phyloP scores from a whole-genome alignment of 345 rosid species.

The Lenwebbia sp. region DNA sequence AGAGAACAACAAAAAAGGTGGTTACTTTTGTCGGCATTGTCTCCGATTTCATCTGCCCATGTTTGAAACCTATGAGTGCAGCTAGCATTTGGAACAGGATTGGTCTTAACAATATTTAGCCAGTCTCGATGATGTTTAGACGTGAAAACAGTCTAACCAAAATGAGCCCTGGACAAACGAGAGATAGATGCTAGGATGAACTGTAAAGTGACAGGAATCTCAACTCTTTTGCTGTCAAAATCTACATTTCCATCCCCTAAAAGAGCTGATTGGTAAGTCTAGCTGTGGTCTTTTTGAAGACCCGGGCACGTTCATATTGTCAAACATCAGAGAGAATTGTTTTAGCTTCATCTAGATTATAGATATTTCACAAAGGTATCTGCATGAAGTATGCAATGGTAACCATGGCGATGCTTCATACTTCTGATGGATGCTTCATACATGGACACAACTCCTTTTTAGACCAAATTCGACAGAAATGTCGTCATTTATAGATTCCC shows the following conservation, averaged over 20 bases:
- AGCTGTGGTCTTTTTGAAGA: not conserved
- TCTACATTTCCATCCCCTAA: not conserved
- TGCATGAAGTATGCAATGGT: not conserved
- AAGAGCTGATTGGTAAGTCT: not conserved
- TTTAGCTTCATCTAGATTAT: not conserved
- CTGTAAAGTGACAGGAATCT: not conserved
- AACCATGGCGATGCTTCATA: not conserved
- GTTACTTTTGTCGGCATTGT: not conserved
- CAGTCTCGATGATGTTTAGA: not conserved
- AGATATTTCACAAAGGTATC: not conserved
- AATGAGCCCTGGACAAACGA: not conserved
- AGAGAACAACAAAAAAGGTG: not conserved
- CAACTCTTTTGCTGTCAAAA: not conserved
- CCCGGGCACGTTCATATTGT: not conserved
- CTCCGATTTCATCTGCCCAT: not conserved
- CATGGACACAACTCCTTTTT: not conserved
- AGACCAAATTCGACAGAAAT: not conserved
- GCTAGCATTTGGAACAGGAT: not conserved
- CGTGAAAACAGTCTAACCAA: not conserved
- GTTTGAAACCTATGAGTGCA: not conserved
- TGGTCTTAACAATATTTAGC: not conserved
- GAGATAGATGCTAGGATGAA: not conserved
- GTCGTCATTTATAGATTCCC: not conserved
- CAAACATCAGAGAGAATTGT: not conserved
- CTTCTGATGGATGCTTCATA: not conserved